Evolutionary conservation across 495 filamentous ascomycete genomes (phyloP), one percentile per base, ranked within the genome.

Genomic region (Platismatia glauca): DNA sequence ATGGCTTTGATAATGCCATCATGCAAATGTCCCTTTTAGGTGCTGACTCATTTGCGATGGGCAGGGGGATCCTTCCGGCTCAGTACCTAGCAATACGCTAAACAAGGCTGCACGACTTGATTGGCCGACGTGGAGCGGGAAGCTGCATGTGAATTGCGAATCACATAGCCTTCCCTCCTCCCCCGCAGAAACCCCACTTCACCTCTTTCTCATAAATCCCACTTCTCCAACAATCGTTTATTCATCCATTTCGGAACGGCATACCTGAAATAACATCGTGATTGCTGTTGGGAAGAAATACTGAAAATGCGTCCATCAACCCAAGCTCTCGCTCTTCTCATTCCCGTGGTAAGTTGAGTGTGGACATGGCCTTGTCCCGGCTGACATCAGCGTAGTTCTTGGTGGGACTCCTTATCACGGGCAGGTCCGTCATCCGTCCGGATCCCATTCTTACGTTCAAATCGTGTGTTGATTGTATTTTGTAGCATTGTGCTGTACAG

Each of bases 401-500:
- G 6, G 27, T 52, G 13, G 48, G 48, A 52, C 48, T 52, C 16
- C 24, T 52, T 0, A 16, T 52, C 27, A 52, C 48, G 29, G 48
- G 48, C 48, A 27, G 48, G 48, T n/a, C n/a, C n/a, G n/a, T n/a
- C n/a, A n/a, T 52, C 5, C 48, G 48, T 52, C 24, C 27, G 8
- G 27, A 52, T 7, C 27, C 27, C 24, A 7, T 31, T 13, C 7
- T 15, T 5, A 16, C 13, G 3, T 1, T 52, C 13, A 31, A 8
- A 13, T 52, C 11, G 0, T 6, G 13, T 58, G 34, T n/a, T 44
- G 27, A 22, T 58, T 50, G 58, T 29, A 24, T 7, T n/a, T 27
- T 50, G 46, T 39, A 69, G 67, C 31, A 50, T 67, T 33, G 56
- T 59, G 11, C 41, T 65, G n/a, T 38, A 58, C 31, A 58, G 67